These are phyloP conservation scores for Dactylellina cionopaga DNA, from an alignment of 2,329 filamentous ascomycete species.

Conservation along the genomic window DNA sequence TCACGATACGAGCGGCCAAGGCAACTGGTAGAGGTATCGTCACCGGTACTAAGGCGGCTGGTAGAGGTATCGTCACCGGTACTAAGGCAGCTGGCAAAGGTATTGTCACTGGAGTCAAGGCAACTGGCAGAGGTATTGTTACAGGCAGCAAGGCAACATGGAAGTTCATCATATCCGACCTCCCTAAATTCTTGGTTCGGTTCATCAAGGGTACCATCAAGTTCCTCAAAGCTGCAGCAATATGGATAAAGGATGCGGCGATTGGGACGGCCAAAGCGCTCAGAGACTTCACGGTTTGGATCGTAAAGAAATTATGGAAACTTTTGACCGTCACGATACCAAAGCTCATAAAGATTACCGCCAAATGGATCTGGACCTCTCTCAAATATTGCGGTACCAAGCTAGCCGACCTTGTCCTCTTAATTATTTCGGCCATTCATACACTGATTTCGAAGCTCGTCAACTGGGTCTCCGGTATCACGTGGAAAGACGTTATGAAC, in stretches of 20 bases:
- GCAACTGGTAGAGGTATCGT: constrained; percentile 27
- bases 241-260: constrained; percentile 23
- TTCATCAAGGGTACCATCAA: constrained; percentile 30
- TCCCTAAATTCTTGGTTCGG: constrained; percentile 22
- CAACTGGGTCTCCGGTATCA: constrained; percentile 60
- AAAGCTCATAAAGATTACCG: constrained; percentile 60
- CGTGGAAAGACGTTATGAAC: constrained; percentile 59
- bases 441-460: constrained; percentile 59
- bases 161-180: constrained; percentile 35
- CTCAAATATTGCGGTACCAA: constrained; percentile 23
- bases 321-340: constrained; percentile 53
- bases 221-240: constrained; percentile 34
- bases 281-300: constrained; percentile 24
- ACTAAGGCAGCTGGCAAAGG: constrained; percentile 28
- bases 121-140: constrained; percentile 14
- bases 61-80: constrained; percentile 10
- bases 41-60: constrained; percentile 2
- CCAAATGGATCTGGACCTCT: constrained; percentile 61
- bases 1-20: constrained; percentile 10
- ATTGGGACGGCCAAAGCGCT: constrained; percentile 24
- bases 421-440: constrained; percentile 60
- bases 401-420: constrained; percentile 60
- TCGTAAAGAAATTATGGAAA: constrained; percentile 28
- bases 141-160: constrained; percentile 27
- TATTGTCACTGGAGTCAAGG: constrained; percentile 16